Evolutionary conservation across 441 rosid species (phyloP), one percentile per base, ranked within the genome.

Genomic region (Bruguiera hainesii): DNA sequence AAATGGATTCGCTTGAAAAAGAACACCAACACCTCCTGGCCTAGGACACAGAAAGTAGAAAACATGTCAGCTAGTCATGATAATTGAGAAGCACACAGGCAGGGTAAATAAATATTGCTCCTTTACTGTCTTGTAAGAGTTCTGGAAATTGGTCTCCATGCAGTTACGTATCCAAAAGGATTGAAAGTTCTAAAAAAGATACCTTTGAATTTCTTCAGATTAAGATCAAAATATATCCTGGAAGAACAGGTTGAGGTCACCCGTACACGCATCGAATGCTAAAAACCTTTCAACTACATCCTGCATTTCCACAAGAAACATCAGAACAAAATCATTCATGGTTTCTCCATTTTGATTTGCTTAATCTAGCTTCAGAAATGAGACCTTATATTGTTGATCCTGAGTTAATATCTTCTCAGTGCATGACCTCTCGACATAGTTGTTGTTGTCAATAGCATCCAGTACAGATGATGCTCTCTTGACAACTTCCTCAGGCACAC

Each of bases 401-500:
- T 72, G 90, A 51, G 78, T 75, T 70, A 81, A 80, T 79, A 95
- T 75, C 49, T 79, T 84, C 72, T 81, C 91, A 71, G 76, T 81
- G 78, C 79, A 75, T 66, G 83, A 76, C 51, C 90, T 88, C 68
- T 80, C 84, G 2, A 91, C 72, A 33, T 59, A 73, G 63, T 66
- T 75, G 79, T 80, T 80, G 56, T 80, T 84, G 74, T 83, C 90
- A 53, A 75, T 64, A 62, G 83, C 72, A 60, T 87, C 90, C 77
- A 91, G 70, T 71, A 95, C 69, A 42, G 42, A 56, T 42, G 91
- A 88, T 70, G 97, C 97, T 81, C 99, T 88, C 76, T 81, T 83
- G 70, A 91, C 84, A 28, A 91, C 87, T 75, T 91, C 94, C 75
- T 80, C 88, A 5, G 94, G 97, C 26, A 95, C 82, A 56, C 99